These are phyloP conservation scores for Penicillium paxilli DNA, from an alignment of 495 filamentous ascomycete genomes.

Conservation along the genomic window DNA sequence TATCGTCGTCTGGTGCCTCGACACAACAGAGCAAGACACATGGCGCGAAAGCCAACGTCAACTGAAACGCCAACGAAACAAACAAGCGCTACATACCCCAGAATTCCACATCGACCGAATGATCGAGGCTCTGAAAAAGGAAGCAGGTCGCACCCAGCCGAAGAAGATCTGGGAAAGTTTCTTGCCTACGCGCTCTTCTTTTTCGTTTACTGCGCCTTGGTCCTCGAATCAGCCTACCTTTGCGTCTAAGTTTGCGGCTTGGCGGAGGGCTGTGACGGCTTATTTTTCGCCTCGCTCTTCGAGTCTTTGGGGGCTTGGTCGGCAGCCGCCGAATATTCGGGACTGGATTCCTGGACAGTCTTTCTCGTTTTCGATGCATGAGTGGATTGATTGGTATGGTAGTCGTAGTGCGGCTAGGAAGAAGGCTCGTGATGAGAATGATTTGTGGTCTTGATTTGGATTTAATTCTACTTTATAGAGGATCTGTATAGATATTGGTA, in stretches of 20 bases:
- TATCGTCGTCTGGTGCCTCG: conserved; percentile 77
- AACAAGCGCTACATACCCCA: conserved; percentile 3
- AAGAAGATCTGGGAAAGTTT: conserved; percentile 22
- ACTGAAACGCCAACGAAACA: conserved; percentile 4
- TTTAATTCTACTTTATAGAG: too few species aligned
- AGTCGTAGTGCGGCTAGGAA: too few species aligned
- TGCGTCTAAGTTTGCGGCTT: conserved; percentile 3
- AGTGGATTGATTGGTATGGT: too few species aligned
- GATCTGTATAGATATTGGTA: too few species aligned
- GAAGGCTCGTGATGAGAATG: too few species aligned
- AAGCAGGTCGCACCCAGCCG: conserved; percentile 15
- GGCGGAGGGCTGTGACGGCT: conserved; percentile 7
- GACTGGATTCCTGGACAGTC: conserved; percentile 9
- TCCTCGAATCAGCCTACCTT: conserved; percentile 1
- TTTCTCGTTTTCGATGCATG: background rate
- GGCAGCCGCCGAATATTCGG: background rate
- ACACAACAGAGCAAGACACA: conserved; percentile 33
- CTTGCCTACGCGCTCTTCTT: background rate
- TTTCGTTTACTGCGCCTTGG: conserved; percentile 1
- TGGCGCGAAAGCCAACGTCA: conserved; percentile 31
- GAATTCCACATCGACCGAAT: conserved; percentile 42
- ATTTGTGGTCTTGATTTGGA: too few species aligned
- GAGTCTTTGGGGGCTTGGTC: conserved; percentile 19
- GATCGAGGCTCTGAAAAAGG: conserved; percentile 27
- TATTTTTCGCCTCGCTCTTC: conserved; percentile 13